Percentiles rank a stretch among this genome's conserved stretches.
phyloP scores from a whole-genome alignment of 805 yeast genomes.

The Candida ipomoeae region DNA sequence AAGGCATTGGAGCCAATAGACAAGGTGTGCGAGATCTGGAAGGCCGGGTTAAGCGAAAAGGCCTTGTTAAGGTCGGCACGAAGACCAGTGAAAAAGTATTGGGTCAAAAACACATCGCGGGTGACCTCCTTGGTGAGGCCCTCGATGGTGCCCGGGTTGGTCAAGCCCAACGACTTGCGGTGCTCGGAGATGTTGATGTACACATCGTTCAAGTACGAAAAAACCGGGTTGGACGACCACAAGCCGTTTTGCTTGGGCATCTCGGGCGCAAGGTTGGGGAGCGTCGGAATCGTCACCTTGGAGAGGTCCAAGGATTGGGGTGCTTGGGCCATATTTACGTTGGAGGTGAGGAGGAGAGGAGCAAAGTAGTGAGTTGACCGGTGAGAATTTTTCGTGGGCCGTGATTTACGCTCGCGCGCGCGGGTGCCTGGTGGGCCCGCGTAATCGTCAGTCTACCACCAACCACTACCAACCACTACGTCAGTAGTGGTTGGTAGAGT shows the following conservation, averaged over 20 bases:
- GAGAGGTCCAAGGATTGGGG: conserved; percentile 47
- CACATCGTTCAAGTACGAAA: conserved; percentile 72
- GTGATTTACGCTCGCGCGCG: background rate
- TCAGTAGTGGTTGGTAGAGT: too few species aligned
- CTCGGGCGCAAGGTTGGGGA: conserved; percentile 53
- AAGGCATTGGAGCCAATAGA: conserved; percentile 79
- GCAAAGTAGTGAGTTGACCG: background rate
- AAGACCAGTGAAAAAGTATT: conserved; percentile 89
- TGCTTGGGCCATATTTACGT: conserved; percentile 13
- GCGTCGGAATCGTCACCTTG: conserved; percentile 51
- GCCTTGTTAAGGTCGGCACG: conserved; percentile 95
- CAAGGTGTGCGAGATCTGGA: conserved; percentile 94
- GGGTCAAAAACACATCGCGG: conserved; percentile 86
- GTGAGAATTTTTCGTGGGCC: conserved; percentile 5
- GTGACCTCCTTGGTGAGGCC: conserved; percentile 89
- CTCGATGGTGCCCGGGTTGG: conserved; percentile 93
- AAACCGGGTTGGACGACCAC: conserved; percentile 82
- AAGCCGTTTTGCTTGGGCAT: conserved; percentile 53
- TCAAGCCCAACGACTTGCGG: conserved; percentile 74
- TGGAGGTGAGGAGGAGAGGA: background rate
- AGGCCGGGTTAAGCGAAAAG: conserved; percentile 85
- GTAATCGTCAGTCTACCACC: background rate
- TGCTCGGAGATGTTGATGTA: conserved; percentile 70
- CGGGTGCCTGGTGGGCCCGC: background rate
- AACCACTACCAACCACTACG: too few species aligned